Percentiles rank a stretch among this genome's conserved stretches.
Evolutionary conservation across 2,329 filamentous ascomycete genomes (phyloP).

Genomic region (Beauveria australis): DNA sequence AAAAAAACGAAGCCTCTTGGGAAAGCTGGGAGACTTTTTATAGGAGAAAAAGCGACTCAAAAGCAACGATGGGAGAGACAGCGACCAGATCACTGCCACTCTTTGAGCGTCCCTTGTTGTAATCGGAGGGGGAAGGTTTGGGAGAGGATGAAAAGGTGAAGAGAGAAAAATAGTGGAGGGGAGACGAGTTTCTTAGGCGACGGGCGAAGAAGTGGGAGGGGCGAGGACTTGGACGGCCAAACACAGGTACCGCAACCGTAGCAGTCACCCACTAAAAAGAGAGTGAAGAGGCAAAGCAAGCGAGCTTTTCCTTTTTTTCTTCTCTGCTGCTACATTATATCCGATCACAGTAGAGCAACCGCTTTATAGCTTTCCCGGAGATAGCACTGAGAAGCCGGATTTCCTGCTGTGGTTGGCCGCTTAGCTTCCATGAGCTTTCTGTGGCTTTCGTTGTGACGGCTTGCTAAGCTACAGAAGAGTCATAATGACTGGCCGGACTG

Average conservation of each 20-base stretch:
- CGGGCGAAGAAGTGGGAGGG: conserved; percentile 13
- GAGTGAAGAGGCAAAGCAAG: neutral
- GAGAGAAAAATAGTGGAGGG: conserved; percentile 21
- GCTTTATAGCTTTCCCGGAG: neutral
- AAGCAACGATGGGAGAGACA: conserved; percentile 29
- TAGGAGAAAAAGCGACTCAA: conserved; percentile 20
- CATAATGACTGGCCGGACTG: conserved; percentile 8
- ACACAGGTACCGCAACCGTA: neutral
- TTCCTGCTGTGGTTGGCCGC: neutral
- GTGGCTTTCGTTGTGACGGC: conserved; percentile 5
- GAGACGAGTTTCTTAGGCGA: conserved; percentile 12
- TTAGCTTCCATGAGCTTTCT: neutral
- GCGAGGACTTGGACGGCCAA: neutral
- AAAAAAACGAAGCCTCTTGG: conserved; percentile 7
- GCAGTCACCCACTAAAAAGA: neutral
- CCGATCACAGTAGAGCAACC: neutral
- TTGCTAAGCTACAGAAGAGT: conserved; percentile 2
- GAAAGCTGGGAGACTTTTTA: conserved; percentile 10
- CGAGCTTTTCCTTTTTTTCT: neutral
- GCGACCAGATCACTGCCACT: conserved; percentile 31
- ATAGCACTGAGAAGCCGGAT: neutral
- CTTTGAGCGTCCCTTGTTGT: conserved; percentile 30
- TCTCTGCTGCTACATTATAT: neutral
- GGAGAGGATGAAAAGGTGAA: conserved; percentile 18
- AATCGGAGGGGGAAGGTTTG: conserved; percentile 16